A percentile compares a stretch with the other conserved stretches of the same genome.
These are phyloP conservation scores for Magnolia officinalis DNA, from an alignment of 164 flowering plant genomes.

Conservation along the genomic window DNA sequence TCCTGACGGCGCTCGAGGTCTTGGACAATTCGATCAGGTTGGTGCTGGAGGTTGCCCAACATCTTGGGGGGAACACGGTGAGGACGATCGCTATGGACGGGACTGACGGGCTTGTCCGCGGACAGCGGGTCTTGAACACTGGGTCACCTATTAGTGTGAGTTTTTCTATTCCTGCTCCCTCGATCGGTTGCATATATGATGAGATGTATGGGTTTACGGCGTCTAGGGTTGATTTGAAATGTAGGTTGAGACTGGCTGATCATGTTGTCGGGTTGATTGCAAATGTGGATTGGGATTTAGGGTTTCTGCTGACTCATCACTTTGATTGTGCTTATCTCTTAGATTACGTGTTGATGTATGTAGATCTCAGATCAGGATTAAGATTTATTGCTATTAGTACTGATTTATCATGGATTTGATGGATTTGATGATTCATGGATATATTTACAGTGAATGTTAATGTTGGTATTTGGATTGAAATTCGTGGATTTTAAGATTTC, in stretches of 20 bases:
- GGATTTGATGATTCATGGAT: background rate
- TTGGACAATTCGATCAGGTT: constrained; percentile 62
- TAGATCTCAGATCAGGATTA: background rate
- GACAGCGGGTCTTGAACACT: constrained; percentile 80
- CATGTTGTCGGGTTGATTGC: background rate
- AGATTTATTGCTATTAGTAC: background rate
- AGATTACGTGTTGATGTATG: background rate
- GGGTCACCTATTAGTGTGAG: constrained; percentile 92
- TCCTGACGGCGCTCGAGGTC: constrained; percentile 86
- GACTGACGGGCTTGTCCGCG: constrained; percentile 88
- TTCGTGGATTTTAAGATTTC: background rate
- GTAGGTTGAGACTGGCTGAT: background rate
- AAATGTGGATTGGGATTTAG: background rate
- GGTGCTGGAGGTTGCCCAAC: constrained; percentile 92
- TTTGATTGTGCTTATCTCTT: background rate
- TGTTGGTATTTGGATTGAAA: background rate
- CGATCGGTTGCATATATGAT: background rate
- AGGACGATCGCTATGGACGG: constrained; percentile 97
- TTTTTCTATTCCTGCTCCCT: background rate
- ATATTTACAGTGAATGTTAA: background rate
- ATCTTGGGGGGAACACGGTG: constrained; percentile 82
- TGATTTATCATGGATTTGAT: background rate
- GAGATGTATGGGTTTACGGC: background rate
- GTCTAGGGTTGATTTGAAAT: no score
- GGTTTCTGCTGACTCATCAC: constrained; percentile 2